Base-by-base conservation (phyloP, 441 rosid species). In the Geranium incanum region DNA sequence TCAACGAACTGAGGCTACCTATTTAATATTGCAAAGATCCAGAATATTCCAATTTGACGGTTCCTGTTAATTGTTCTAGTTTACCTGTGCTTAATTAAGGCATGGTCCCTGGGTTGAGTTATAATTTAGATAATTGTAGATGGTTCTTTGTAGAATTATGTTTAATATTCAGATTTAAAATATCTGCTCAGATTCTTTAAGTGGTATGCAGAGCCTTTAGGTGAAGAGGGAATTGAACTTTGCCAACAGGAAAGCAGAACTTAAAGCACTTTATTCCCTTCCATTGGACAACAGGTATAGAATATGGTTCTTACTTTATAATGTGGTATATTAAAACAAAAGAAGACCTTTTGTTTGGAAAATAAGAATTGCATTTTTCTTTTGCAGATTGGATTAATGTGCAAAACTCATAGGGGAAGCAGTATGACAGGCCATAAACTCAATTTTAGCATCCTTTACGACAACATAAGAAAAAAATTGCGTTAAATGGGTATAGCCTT, bases 281-380 rank as follows among this genome's bases (percentile, higher is more conserved):
- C 60, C 60, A 52, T 52, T 52, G 60, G 60, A 52, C 60, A n/a
- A 52, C 18, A 52, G 60, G 60, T 52, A n/a, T 52, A 52, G 60
- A 52, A 52, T 52, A 52, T 52, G 60, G 60, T 52, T 52, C 60
- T 13, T 52, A 52, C 60, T 52, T 52, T 52, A 13, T 52, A 52
- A 13, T 52, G 60, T 52, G 60, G 60, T 52, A 52, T 1, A 52
- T 13, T 52, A 52, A 13, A 13, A 13, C 19, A 12, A 52, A 52
- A 52, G 5, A 19, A 52, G 19, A 52, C 60, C 16, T 52, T 52
- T 52, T 3, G 15, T 5, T 52, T 52, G 60, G 60, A 52, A 16
- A 1, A 52, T 52, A n/a, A 3, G 18, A 52, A 13, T 52, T 52
- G 60, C 60, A 52, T 15, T 18, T 52, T n/a, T 52, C 15, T 52